phyloP scores from a whole-genome alignment of 768 basidiomycete species.

The Lentinula boryana region DNA sequence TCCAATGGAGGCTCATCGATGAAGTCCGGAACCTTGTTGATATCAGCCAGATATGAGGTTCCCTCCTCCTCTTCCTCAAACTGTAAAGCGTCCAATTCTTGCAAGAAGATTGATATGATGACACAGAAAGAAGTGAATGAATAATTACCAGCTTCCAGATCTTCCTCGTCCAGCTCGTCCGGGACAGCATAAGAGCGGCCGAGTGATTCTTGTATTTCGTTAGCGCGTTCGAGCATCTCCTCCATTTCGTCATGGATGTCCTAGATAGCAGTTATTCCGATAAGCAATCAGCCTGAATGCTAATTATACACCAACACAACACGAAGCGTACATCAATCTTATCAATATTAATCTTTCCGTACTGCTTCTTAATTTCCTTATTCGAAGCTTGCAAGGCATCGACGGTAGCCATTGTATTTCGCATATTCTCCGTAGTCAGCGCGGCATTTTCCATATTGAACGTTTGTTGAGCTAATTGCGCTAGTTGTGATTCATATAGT shows the following conservation, averaged over 20 bases:
- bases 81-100: slow-evolving; percentile 93
- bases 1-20: slow-evolving; percentile 84
- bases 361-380: slow-evolving; percentile 95
- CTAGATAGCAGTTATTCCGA: slow-evolving; percentile 30
- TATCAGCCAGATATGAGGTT: slow-evolving; percentile 79
- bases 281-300: background rate
- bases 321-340: slow-evolving; percentile 84
- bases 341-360: slow-evolving; percentile 95
- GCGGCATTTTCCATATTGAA: slow-evolving; percentile 98
- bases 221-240: slow-evolving; percentile 92
- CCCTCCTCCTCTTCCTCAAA: slow-evolving; percentile 91
- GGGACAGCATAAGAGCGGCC: slow-evolving; percentile 94
- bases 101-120: background rate
- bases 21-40: slow-evolving; percentile 89
- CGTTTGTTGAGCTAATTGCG: slow-evolving; percentile 88
- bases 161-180: slow-evolving; percentile 96
- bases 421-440: slow-evolving; percentile 94
- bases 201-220: slow-evolving; percentile 94
- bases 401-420: slow-evolving; percentile 98
- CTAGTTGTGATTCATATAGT: slow-evolving; percentile 92
- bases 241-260: slow-evolving; percentile 98
- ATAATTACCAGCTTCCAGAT: slow-evolving; percentile 81
- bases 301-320: background rate
- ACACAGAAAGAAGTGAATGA: background rate
- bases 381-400: slow-evolving; percentile 96